Evolutionary conservation across 2,329 filamentous ascomycete genomes (phyloP).

Genomic region (Exserohilum rostratum): DNA sequence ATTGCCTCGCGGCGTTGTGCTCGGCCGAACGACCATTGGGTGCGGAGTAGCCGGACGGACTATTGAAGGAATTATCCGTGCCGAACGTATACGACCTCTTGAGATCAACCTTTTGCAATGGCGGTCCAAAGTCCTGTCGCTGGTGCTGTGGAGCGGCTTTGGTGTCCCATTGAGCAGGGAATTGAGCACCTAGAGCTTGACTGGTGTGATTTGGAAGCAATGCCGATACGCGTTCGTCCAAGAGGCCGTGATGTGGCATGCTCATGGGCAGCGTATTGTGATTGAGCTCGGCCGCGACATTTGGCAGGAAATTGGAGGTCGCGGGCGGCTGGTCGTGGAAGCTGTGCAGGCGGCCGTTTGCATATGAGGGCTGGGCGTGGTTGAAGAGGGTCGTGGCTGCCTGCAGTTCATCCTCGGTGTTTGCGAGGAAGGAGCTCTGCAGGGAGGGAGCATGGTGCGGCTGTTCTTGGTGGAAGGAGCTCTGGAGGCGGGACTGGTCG

Average conservation of each 20-base stretch:
- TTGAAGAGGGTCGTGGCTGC: constrained; percentile 42
- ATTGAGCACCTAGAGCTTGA: constrained; percentile 36
- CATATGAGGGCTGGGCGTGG: constrained; percentile 36
- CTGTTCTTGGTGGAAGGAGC: constrained; percentile 34
- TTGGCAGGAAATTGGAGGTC: constrained; percentile 2
- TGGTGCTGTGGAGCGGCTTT: constrained; percentile 25
- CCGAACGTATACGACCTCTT: constrained; percentile 45
- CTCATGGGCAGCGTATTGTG: constrained; percentile 24
- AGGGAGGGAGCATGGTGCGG: constrained; percentile 21
- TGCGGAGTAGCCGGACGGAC: constrained; percentile 33
- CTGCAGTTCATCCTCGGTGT: constrained; percentile 41
- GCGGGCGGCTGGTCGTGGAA: constrained; percentile 24
- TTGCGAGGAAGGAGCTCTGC: constrained; percentile 24
- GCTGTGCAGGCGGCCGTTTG: constrained; percentile 27
- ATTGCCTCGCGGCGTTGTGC: constrained; percentile 29
- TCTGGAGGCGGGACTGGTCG: constrained; percentile 40
- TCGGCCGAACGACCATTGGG: constrained; percentile 31
- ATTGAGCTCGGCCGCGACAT: constrained; percentile 8
- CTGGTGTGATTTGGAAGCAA: constrained; percentile 38
- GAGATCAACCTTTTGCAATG: constrained; percentile 23
- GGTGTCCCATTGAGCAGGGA: constrained; percentile 37
- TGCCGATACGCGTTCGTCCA: constrained; percentile 40
- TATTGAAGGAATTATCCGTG: constrained; percentile 45
- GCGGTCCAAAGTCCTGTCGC: constrained; percentile 25
- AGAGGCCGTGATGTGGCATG: constrained; percentile 31